These are phyloP conservation scores for Hymenochaete sp. DNA, from an alignment of 1,284 basidiomycete species.

Conservation along the genomic window DNA sequence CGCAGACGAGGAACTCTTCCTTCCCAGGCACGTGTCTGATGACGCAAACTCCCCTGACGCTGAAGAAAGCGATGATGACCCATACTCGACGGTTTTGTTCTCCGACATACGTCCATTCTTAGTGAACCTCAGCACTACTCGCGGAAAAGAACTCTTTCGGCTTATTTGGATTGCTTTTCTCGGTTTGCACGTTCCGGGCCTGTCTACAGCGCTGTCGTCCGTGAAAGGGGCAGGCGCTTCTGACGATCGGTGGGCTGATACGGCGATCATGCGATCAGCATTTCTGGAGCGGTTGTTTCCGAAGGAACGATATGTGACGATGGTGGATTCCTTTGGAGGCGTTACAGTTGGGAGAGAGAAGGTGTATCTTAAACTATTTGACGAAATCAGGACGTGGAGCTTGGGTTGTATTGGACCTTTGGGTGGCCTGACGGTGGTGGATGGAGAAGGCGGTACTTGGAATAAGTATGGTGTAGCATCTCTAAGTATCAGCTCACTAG, in stretches of 20 bases:
- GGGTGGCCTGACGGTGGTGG: conserved; percentile 33
- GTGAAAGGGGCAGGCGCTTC: conserved; percentile 26
- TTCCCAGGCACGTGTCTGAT: conserved; percentile 46
- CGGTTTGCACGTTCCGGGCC: conserved; percentile 68
- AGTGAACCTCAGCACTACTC: conserved; percentile 43
- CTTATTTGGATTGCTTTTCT: conserved; percentile 70
- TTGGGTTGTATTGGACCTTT: conserved; percentile 44
- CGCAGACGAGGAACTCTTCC: conserved; percentile 34
- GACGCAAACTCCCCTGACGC: neutral
- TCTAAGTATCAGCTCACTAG: neutral
- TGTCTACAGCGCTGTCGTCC: conserved; percentile 35
- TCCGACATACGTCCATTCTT: conserved; percentile 70
- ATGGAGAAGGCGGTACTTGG: conserved; percentile 34
- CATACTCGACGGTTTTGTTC: conserved; percentile 74
- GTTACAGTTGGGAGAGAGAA: conserved; percentile 56
- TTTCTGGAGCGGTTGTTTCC: conserved; percentile 50
- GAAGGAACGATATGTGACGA: no score
- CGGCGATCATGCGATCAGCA: conserved; percentile 21
- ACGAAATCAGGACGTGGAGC: conserved; percentile 60
- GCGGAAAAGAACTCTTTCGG: conserved; percentile 57
- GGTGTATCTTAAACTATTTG: conserved; percentile 50
- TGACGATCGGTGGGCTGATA: conserved; percentile 61
- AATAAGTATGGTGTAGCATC: neutral
- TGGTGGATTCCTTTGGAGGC: conserved; percentile 54
- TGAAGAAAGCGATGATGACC: conserved; percentile 48